Evolutionary conservation across 371 early-diverging fungal genomes (phyloP).

Genomic region (Capniomyces stellatus): DNA sequence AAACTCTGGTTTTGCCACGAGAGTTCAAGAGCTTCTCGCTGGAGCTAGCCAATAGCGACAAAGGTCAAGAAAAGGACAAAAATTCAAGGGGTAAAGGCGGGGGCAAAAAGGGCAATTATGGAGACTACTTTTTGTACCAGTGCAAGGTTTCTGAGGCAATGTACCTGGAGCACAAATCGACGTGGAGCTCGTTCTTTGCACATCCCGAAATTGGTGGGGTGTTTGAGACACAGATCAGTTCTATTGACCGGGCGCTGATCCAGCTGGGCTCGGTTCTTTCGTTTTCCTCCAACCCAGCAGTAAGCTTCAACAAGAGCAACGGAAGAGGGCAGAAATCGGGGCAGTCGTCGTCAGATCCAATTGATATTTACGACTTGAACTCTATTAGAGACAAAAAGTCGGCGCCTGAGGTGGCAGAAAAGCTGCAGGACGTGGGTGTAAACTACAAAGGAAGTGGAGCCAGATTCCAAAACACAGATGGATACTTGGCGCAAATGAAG

Average conservation of each 20-base stretch:
- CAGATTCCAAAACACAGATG: background rate
- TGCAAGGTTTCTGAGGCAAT: constrained; percentile 58
- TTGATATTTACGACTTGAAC: background rate
- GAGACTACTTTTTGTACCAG: constrained; percentile 45
- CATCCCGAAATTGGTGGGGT: constrained; percentile 81
- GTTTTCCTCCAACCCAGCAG: background rate
- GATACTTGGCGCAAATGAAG: background rate
- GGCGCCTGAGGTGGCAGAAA: background rate
- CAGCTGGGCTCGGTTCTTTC: constrained; percentile 34
- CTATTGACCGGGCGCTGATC: constrained; percentile 59
- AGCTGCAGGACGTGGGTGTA: background rate
- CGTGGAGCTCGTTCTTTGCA: constrained; percentile 58
- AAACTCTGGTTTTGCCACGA: background rate
- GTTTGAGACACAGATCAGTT: constrained; percentile 75
- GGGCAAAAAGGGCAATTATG: no score
- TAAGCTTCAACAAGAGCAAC: no score
- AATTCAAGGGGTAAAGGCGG: no score
- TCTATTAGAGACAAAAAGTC: background rate
- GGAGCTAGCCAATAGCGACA: background rate
- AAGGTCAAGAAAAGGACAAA: no score
- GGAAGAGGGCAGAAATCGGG: no score
- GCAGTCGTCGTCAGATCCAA: background rate
- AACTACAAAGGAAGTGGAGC: background rate
- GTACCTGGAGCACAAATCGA: constrained; percentile 46
- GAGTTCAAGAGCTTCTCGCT: background rate